These are phyloP conservation scores for Coelastrella sp. DNA, from an alignment of 139 green algal genomes.

Conservation along the genomic window DNA sequence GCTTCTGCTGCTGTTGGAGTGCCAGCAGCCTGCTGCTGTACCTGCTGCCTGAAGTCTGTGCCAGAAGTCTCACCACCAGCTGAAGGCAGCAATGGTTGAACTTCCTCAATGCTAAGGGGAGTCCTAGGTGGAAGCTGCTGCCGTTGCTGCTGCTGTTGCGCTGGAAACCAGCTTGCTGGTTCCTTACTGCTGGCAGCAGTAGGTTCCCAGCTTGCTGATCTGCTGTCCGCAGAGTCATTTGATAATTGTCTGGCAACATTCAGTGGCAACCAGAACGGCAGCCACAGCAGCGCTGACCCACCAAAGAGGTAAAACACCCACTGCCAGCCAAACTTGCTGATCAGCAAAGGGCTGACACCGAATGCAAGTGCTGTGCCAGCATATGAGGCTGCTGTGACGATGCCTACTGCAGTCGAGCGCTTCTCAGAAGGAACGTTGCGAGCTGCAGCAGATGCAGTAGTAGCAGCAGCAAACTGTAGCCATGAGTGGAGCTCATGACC, in stretches of 20 bases:
- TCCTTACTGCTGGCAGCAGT: neutral
- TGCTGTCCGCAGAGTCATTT: neutral
- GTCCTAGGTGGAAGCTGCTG: slow-evolving; percentile 1
- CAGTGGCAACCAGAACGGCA: slow-evolving; percentile 75
- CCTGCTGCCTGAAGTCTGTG: neutral
- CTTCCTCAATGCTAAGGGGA: slow-evolving; percentile 14
- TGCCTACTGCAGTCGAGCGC: slow-evolving; percentile 74
- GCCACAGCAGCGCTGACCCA: slow-evolving; percentile 69
- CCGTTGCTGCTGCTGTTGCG: slow-evolving; percentile 31
- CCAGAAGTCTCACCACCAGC: neutral
- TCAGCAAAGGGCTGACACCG: slow-evolving; percentile 72
- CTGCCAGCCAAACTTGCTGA: slow-evolving; percentile 70
- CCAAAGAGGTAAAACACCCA: slow-evolving; percentile 82
- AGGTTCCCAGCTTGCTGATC: neutral
- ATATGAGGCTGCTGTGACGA: slow-evolving; percentile 83
- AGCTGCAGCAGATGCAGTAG: slow-evolving; percentile 20
- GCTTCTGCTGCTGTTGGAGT: slow-evolving; percentile 32
- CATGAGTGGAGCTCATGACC: no score
- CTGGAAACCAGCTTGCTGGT: slow-evolving; percentile 18
- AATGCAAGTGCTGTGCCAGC: slow-evolving; percentile 78
- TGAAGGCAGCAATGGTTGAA: neutral
- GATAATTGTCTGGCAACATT: neutral
- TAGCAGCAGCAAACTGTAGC: neutral
- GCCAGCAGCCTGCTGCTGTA: neutral
- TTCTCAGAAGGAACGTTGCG: slow-evolving; percentile 59